Evolutionary conservation across 768 basidiomycete genomes (phyloP).

Genomic region (Inosperma sp.): DNA sequence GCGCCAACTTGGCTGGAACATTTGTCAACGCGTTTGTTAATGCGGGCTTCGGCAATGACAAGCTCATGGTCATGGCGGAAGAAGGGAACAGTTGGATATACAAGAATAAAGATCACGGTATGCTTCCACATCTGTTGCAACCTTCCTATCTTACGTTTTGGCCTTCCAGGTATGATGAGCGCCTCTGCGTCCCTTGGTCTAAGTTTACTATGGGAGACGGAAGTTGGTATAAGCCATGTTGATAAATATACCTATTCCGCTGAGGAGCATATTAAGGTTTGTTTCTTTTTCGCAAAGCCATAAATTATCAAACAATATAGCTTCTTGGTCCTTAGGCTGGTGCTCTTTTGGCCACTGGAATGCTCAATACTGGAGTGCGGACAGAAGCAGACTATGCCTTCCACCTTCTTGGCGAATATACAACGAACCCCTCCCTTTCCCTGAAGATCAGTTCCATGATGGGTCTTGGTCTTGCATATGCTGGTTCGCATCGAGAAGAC

Average conservation of each 20-base stretch:
- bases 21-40: conserved; percentile 99
- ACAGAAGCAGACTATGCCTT: conserved; percentile 92
- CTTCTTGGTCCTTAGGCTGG: conserved; percentile 53
- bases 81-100: conserved; percentile 99
- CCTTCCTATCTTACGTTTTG: neutral
- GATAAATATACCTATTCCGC: conserved; percentile 97
- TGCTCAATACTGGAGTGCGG: conserved; percentile 83
- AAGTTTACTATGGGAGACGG: conserved; percentile 93
- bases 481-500: conserved; percentile 89
- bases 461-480: conserved; percentile 91
- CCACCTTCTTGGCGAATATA: conserved; percentile 85
- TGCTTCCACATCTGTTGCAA: conserved; percentile 14
- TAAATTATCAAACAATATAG: neutral
- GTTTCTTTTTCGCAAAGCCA: neutral
- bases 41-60: conserved; percentile 97
- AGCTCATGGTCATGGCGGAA: conserved; percentile 94
- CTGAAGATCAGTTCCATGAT: conserved; percentile 86
- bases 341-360: conserved; percentile 90
- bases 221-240: conserved; percentile 87
- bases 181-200: conserved; percentile 93
- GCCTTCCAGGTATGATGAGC: conserved; percentile 79
- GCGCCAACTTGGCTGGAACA: conserved; percentile 91
- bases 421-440: conserved; percentile 78
- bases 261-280: conserved; percentile 92
- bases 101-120: conserved; percentile 98